phyloP scores from a whole-genome alignment of 1,139 yeast genomes.

The Saccharomyces pastorianus region DNA sequence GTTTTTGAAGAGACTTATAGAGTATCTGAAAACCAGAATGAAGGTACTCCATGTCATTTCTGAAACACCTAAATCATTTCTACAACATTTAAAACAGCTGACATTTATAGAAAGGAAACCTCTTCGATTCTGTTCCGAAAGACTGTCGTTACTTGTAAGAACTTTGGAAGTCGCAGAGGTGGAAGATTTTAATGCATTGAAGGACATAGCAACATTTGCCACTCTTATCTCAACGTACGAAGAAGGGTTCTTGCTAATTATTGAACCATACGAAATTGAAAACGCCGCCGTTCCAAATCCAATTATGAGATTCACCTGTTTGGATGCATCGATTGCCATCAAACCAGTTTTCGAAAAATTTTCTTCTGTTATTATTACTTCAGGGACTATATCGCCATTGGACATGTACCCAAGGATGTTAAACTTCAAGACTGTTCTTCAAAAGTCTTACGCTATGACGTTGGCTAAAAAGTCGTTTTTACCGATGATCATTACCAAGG shows the following conservation, averaged over 20 bases:
- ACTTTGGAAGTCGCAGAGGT: constrained; percentile 82
- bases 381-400: constrained; percentile 95
- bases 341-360: constrained; percentile 93
- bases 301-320: constrained; percentile 80
- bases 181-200: constrained; percentile 86
- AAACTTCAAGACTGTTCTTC: constrained; percentile 87
- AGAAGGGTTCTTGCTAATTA: constrained; percentile 78
- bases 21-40: constrained; percentile 93
- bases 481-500: constrained; percentile 94
- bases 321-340: constrained; percentile 96
- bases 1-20: constrained; percentile 83
- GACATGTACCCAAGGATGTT: constrained; percentile 98
- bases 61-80: constrained; percentile 88
- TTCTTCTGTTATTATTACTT: constrained; percentile 88
- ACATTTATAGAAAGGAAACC: constrained; percentile 93
- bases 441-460: constrained; percentile 93
- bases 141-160: constrained; percentile 77
- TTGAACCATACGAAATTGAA: constrained; percentile 95
- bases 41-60: constrained; percentile 93
- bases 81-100: constrained; percentile 84
- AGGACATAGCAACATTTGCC: constrained; percentile 95
- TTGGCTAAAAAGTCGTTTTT: constrained; percentile 84
- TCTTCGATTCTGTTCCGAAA: constrained; percentile 80
- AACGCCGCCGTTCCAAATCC: constrained; percentile 98
- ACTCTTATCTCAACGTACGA: constrained; percentile 93